Evolutionary conservation across 2,329 filamentous ascomycete genomes (phyloP), one percentile per base, ranked within the genome.

Genomic region (Aureobasidium uvarum): DNA sequence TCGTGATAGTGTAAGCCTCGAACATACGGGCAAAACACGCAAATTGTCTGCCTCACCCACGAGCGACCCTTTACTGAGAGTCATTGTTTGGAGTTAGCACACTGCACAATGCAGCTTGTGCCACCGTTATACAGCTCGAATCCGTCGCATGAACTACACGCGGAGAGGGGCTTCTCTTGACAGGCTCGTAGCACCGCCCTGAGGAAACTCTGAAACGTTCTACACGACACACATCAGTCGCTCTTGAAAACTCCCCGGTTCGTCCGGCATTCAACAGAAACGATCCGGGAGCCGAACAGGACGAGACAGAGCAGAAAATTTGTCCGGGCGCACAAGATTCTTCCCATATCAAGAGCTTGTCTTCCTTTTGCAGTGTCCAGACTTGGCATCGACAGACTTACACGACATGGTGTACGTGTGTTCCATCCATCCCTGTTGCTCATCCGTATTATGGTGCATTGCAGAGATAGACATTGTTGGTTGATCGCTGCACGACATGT

Each of bases 81-180:
- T 28, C 13, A 23, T 38, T 46, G 60, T 55, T 28, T 45, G 28
- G 43, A 20, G 50, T 45, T 46, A 48, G 39, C 50, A 50, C 48
- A 25, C 60, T 54, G 46, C 48, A 28, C 39, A 55, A 48, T 55
- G 39, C 31, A 48, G 50, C 38, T 55, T 46, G 60, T 64, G 50
- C 39, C 6, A 64, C 60, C 18, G 39, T 50, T 55, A 64, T 64
- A 55, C 60, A 55, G 50, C 39, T 50, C 38, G 60, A 46, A 55
- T 55, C 39, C 39, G 60, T 46, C 60, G 60, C 60, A 64, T 64
- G 60, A 64, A 64, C 60, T 28, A 54, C 60, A 64, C 60, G 60
- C 60, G 60, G 60, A 64, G 31, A 36, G 60, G 18, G 48, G 23
- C 28, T 41, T 56, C 36, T 56, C 20, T 63, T 64, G 60, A 64